A percentile compares a stretch with the other conserved stretches of the same genome.
phyloP scores from a whole-genome alignment of 2,329 filamentous ascomycete genomes.

The Aspergillus piperis region DNA sequence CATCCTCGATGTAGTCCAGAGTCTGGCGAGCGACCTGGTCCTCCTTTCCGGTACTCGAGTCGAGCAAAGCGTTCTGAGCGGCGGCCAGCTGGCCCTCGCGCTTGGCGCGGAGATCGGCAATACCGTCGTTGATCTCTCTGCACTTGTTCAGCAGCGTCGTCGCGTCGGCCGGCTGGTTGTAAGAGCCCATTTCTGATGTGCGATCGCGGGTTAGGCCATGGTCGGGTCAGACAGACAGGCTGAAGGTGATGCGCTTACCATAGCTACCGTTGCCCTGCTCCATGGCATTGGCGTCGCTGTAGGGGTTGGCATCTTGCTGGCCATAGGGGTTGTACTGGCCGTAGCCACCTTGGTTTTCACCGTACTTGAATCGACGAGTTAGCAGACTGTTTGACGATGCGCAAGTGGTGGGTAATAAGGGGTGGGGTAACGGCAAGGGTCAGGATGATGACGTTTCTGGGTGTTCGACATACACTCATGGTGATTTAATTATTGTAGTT shows the following conservation, averaged over 20 bases:
- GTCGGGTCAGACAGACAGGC: background rate
- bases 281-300: slow-evolving; percentile 32
- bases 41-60: slow-evolving; percentile 69
- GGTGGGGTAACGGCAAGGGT: background rate
- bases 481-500: slow-evolving; percentile 8
- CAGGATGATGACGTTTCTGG: background rate
- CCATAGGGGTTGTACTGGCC: slow-evolving; percentile 59
- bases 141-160: slow-evolving; percentile 84
- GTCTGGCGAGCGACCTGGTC: slow-evolving; percentile 66
- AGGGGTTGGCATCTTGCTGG: slow-evolving; percentile 32
- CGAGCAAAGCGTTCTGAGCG: slow-evolving; percentile 71
- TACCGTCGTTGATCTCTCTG: slow-evolving; percentile 73
- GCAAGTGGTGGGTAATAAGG: slow-evolving; percentile 5
- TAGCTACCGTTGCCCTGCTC: slow-evolving; percentile 40
- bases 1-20: slow-evolving; percentile 71
- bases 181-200: slow-evolving; percentile 45
- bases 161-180: slow-evolving; percentile 55
- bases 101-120: slow-evolving; percentile 72
- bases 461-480: slow-evolving; percentile 20
- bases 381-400: slow-evolving; percentile 23
- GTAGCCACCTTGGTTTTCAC: slow-evolving; percentile 46
- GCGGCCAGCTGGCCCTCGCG: slow-evolving; percentile 50
- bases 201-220: background rate
- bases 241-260: slow-evolving; percentile 25
- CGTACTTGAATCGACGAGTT: slow-evolving; percentile 25